Evolutionary conservation across 805 yeast genomes (phyloP), one percentile per base, ranked within the genome.

Genomic region (Candida michaelii): DNA sequence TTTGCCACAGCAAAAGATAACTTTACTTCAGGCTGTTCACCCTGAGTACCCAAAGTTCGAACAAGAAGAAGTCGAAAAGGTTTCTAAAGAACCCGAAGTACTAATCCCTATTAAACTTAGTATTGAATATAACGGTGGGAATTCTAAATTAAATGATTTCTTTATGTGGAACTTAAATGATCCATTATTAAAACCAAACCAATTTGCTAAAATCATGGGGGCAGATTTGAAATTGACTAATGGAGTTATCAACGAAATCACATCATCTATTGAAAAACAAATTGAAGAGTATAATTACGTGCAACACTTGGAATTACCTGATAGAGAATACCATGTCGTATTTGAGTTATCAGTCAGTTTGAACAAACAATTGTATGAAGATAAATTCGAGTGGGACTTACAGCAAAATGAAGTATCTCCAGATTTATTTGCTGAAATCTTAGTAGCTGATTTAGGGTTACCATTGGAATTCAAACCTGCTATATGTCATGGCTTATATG

Each of bases 371-470:
- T 74, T 90, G 31, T 89, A 82, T 55, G 96, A 89, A 52, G 99
- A 93, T 63, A 85, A 85, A 59, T 84, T 93, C 50, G 98, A 93
- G 63, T 91, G 98, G 98, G 95, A 93, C 56, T 69, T 93, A 57
- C 27, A 56, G 25, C 73, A 69, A 45, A 60, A 62, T 9, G 67
- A 68, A 5, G 57, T 85, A 16, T 77, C 89, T 1, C 97, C 99
- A 0, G 96, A 89, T 59, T 66, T 66, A 40, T 93, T 93, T 69
- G 96, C 98, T 0, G 76, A 73, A 45, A 75, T 77, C 6, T 89
- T 91, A 2, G 97, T 88, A 3, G 74, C 79, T 30, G 99, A 93
- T 55, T 60, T 93, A 62, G 97, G 97, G 0, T 65, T 93, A 24
- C 69, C 83, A 1, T 76, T 88, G 35, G 99, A 93, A 60, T 93